Conservation (phyloP, 176 grass and related monocot species). For the Cenchrus fungigraminus region DNA sequence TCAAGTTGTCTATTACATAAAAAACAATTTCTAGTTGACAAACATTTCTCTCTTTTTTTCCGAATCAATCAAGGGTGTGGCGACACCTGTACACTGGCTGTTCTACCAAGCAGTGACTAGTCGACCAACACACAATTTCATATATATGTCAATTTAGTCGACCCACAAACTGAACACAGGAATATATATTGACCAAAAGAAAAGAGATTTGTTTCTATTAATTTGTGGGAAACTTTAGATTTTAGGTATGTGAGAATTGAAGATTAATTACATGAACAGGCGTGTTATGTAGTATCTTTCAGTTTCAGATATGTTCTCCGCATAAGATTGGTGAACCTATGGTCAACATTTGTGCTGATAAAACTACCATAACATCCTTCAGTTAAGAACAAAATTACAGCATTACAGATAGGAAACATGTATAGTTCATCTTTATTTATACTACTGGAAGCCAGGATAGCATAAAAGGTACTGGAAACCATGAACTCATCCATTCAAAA, state of each 20-base stretch:
- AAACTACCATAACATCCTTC: background rate
- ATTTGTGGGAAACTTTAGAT: background rate
- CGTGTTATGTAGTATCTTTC: background rate
- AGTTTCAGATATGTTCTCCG: background rate
- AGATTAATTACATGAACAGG: background rate
- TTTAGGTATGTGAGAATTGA: background rate
- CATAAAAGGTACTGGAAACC: background rate
- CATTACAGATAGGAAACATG: background rate
- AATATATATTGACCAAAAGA: constrained; percentile 20
- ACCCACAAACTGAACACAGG: background rate
- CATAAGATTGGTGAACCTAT: background rate
- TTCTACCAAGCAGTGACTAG: background rate
- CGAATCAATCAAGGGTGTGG: background rate
- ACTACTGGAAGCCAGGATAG: background rate
- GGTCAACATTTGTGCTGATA: background rate
- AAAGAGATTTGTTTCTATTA: background rate
- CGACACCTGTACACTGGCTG: constrained; percentile 15
- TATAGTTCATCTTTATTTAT: background rate
- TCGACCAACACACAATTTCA: background rate
- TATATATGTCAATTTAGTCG: background rate
- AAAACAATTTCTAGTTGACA: background rate
- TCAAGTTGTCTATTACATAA: background rate
- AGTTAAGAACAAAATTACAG: background rate
- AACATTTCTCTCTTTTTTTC: background rate
- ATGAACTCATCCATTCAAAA: constrained; percentile 7